Conservation (phyloP, 768 basidiomycete genomes). For the Gloeopeniophorella convolvens region DNA sequence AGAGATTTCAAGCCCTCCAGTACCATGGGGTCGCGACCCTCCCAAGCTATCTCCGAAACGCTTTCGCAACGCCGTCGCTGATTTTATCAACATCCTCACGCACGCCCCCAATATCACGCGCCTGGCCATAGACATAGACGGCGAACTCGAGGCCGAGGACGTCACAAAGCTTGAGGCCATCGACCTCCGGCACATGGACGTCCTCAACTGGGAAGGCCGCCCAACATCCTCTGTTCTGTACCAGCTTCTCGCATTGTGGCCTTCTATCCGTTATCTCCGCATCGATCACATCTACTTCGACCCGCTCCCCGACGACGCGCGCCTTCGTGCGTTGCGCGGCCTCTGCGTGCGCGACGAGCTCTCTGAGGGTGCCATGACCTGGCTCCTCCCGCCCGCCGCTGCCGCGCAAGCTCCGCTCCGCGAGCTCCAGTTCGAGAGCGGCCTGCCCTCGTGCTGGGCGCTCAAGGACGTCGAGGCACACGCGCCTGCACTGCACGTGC, state of each 20-base stretch:
- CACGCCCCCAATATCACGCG: constrained; percentile 10
- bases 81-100: constrained; percentile 9
- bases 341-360: constrained; percentile 7
- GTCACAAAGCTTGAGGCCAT: neutral
- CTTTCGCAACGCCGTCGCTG: constrained; percentile 2
- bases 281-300: constrained; percentile 8
- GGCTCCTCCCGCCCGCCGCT: constrained; percentile 3
- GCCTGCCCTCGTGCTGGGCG: neutral
- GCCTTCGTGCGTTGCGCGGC: constrained; percentile 2
- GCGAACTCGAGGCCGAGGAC: constrained; percentile 6
- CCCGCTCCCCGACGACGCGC: constrained; percentile 4
- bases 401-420: constrained; percentile 10
- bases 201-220: constrained; percentile 16
- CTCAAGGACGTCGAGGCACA: constrained; percentile 1
- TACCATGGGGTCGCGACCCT: constrained; percentile 3
- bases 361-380: constrained; percentile 8
- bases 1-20: constrained; percentile 8
- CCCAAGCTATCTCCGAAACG: neutral
- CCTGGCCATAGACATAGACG: constrained; percentile 14
- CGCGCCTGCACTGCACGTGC: constrained; percentile 5
- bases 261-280: constrained; percentile 13
- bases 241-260: constrained; percentile 8
- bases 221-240: constrained; percentile 11
- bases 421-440: constrained; percentile 12
- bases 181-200: constrained; percentile 10